Base-by-base conservation (phyloP, 345 rosid genomes). In the Hibiscus syriacus region DNA sequence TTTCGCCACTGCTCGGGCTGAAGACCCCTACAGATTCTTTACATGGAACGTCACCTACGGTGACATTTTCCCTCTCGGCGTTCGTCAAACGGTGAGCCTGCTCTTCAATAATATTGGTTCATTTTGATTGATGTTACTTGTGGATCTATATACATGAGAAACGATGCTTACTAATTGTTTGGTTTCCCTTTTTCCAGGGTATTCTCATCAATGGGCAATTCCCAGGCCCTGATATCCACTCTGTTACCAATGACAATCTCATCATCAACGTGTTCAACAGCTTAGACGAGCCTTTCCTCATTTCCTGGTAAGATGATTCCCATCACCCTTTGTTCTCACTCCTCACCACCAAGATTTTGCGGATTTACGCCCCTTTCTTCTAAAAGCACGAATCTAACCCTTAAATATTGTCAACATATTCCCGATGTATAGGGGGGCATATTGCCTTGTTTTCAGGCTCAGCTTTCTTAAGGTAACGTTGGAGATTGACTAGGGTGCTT, bases 201-300 rank as follows among this genome's bases (percentile, higher is more conserved):
- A 83, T 87, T 30, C 76, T 87, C 53, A 85, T 87, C 36, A 85
- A 87, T 19, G 87, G 93, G 54, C 90, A 85, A 67, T 87, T 87
- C 56, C 93, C 93, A 20, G 93, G 93, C 27, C 93, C 93, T 0
- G 89, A 87, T 30, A 75, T 87, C 26, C 83, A 76, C 70, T 81
- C 82, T 22, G 81, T 87, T 49, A 87, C 90, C 0, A 85, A 85
- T 41, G 88, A 87, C 63, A 87, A 87, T 72, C 76, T 87, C 62
- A 82, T 87, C 68, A 74, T 87, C 77, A 83, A 82, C 59, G 90
- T 85, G 38, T 80, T 72, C 61, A 87, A 87, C 78, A 80, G 81
- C 75, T 55, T 87, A 22, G 43, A 69, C 61, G 86, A 87, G 71
- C 88, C 93, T 19, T 87, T 87, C 64, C 93, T 87, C 53, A 54